phyloP scores from a whole-genome alignment of 2,329 filamentous ascomycete genomes.

The Xylaria arbuscula region DNA sequence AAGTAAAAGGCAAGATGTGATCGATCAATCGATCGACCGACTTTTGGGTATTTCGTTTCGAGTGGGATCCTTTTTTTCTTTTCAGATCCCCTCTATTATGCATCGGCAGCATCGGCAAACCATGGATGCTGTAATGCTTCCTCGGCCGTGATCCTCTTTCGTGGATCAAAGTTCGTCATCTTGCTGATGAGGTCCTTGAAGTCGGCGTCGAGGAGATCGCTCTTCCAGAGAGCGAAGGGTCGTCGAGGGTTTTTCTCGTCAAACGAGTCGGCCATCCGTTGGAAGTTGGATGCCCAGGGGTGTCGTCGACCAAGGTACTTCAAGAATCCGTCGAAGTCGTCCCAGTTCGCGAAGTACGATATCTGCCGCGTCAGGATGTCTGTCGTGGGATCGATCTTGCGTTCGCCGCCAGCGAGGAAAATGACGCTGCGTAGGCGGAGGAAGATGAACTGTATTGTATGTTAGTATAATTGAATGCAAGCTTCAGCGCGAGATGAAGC shows the following conservation, averaged over 20 bases:
- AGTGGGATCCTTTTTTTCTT: not conserved
- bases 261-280: slow-evolving; percentile 54
- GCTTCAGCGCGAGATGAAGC: not conserved
- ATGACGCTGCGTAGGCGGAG: slow-evolving; percentile 56
- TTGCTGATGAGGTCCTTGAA: slow-evolving; percentile 55
- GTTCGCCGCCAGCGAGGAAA: slow-evolving; percentile 53
- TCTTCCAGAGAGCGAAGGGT: slow-evolving; percentile 56
- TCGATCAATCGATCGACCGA: not conserved
- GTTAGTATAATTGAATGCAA: slow-evolving; percentile 33
- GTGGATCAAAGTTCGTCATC: slow-evolving; percentile 56
- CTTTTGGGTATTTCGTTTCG: not conserved
- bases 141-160: slow-evolving; percentile 53
- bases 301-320: slow-evolving; percentile 55
- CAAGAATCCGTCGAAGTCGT: slow-evolving; percentile 55
- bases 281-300: slow-evolving; percentile 54
- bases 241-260: slow-evolving; percentile 54
- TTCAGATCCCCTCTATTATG: slow-evolving; percentile 19
- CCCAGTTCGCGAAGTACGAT: slow-evolving; percentile 59
- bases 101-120: slow-evolving; percentile 43
- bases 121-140: slow-evolving; percentile 53
- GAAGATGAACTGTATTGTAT: slow-evolving; percentile 55
- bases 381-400: slow-evolving; percentile 52
- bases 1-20: not conserved
- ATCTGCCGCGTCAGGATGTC: slow-evolving; percentile 59
- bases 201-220: slow-evolving; percentile 52